These are phyloP conservation scores for Diplotaxis tenuifolia DNA, from an alignment of 345 rosid genomes.

Conservation along the genomic window DNA sequence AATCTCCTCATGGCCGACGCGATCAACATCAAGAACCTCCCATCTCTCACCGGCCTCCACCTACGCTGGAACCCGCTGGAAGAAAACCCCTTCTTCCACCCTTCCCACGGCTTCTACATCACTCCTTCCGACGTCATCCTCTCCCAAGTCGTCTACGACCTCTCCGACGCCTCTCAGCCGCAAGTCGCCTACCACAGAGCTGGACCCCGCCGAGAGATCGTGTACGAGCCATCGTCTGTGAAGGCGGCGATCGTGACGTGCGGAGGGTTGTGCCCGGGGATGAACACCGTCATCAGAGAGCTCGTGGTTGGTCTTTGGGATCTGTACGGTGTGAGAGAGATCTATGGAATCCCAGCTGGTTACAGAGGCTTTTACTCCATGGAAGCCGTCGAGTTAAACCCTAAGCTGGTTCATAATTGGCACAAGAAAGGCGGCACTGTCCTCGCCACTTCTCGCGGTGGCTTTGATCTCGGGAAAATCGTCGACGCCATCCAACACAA, in stretches of 20 bases:
- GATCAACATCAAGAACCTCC: slow-evolving; percentile 29
- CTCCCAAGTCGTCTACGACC: slow-evolving; percentile 56
- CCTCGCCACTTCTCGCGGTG: slow-evolving; percentile 84
- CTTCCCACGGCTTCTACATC: slow-evolving; percentile 67
- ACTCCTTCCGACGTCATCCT: slow-evolving; percentile 56
- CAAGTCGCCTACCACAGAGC: slow-evolving; percentile 60
- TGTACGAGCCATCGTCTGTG: slow-evolving; percentile 43
- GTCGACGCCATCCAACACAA: slow-evolving; percentile 62
- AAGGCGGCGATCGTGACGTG: slow-evolving; percentile 79
- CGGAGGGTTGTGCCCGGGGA: slow-evolving; percentile 91
- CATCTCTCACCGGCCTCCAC: slow-evolving; percentile 44
- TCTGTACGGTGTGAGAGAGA: slow-evolving; percentile 67
- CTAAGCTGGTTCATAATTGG: slow-evolving; percentile 65
- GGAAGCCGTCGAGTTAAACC: slow-evolving; percentile 50
- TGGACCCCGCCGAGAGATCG: slow-evolving; percentile 62
- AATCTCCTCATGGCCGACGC: slow-evolving; percentile 17
- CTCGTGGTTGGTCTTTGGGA: slow-evolving; percentile 87
- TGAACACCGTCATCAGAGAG: slow-evolving; percentile 86
- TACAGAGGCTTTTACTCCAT: slow-evolving; percentile 80
- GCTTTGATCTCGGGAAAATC: slow-evolving; percentile 63
- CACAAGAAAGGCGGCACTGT: slow-evolving; percentile 83
- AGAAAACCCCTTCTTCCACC: slow-evolving; percentile 54
- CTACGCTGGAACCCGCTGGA: slow-evolving; percentile 54
- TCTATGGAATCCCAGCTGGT: slow-evolving; percentile 76
- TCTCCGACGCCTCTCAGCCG: slow-evolving; percentile 34